These are phyloP conservation scores for Cochlearia excelsa DNA, from an alignment of 345 rosid species.

Conservation along the genomic window DNA sequence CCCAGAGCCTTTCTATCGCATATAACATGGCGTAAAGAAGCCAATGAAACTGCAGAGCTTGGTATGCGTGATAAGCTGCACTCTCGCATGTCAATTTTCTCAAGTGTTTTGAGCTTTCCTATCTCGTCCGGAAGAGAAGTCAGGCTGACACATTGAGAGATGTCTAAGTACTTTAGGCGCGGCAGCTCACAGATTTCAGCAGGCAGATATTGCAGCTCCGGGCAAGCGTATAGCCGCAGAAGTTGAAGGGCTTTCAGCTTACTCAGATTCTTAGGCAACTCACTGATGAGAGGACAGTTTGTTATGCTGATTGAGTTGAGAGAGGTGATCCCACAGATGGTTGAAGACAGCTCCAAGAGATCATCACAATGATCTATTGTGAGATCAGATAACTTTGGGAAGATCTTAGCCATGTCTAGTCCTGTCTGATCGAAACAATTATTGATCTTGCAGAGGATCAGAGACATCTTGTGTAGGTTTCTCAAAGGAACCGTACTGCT, in stretches of 20 bases:
- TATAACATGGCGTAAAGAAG: conserved; percentile 52
- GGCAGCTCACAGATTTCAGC: conserved; percentile 50
- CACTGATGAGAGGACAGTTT: conserved; percentile 65
- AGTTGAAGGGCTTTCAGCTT: conserved; percentile 47
- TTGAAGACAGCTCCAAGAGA: conserved; percentile 51
- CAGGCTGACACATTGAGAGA: conserved; percentile 69
- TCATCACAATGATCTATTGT: conserved; percentile 82
- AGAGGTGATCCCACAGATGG: conserved; percentile 46
- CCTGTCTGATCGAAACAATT: conserved; percentile 47
- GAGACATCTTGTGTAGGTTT: conserved; percentile 55
- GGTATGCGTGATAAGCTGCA: conserved; percentile 54
- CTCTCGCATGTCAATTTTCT: conserved; percentile 95
- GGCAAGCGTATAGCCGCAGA: conserved; percentile 76
- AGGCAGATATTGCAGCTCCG: conserved; percentile 54
- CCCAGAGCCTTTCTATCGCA: conserved; percentile 57
- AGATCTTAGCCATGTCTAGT: conserved; percentile 49
- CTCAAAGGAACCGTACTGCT: conserved; percentile 40
- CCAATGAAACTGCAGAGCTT: conserved; percentile 42
- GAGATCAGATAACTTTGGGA: conserved; percentile 64
- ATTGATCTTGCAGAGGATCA: conserved; percentile 64
- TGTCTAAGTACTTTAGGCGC: conserved; percentile 60
- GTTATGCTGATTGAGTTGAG: conserved; percentile 71
- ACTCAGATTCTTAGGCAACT: conserved; percentile 52
- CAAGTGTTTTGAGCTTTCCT: conserved; percentile 51
- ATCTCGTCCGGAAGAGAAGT: conserved; percentile 56